phyloP scores from a whole-genome alignment of 345 rosid genomes.

The Theobroma cacao region DNA sequence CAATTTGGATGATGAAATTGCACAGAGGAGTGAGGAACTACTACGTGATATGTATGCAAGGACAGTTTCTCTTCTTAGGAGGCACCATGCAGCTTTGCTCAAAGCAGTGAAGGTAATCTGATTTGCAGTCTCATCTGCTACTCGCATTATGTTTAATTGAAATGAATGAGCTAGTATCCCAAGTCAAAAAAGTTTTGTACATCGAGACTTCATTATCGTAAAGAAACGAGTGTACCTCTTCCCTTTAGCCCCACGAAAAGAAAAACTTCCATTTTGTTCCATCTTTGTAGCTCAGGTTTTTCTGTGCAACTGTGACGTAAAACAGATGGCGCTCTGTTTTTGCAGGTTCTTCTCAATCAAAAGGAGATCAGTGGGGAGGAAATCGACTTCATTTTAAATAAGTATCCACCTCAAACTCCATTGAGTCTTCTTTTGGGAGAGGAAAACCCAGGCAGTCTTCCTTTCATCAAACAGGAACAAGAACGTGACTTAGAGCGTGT shows the following conservation, averaged over 20 bases:
- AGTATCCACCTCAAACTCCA: slow-evolving; percentile 75
- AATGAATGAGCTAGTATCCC: background rate
- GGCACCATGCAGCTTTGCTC: slow-evolving; percentile 77
- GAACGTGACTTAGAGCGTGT: slow-evolving; percentile 39
- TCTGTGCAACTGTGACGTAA: background rate
- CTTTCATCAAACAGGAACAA: slow-evolving; percentile 38
- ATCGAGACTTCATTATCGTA: background rate
- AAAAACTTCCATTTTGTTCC: background rate
- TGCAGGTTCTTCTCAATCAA: slow-evolving; percentile 73
- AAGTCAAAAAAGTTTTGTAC: background rate
- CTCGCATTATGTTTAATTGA: background rate
- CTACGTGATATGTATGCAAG: slow-evolving; percentile 51
- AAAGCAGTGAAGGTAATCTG: slow-evolving; percentile 72
- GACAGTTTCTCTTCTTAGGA: slow-evolving; percentile 63
- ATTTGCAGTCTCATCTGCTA: background rate
- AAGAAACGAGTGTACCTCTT: background rate
- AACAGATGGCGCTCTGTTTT: background rate
- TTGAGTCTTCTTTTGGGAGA: slow-evolving; percentile 59
- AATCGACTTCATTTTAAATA: slow-evolving; percentile 67
- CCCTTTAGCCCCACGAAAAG: background rate
- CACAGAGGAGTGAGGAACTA: slow-evolving; percentile 70
- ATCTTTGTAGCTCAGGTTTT: background rate
- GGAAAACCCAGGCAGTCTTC: slow-evolving; percentile 70
- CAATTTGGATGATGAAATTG: slow-evolving; percentile 79
- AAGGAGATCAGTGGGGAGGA: slow-evolving; percentile 81